Evolutionary conservation across 176 grass and related monocot genomes (phyloP).

Genomic region (Aegilops sharonensis): DNA sequence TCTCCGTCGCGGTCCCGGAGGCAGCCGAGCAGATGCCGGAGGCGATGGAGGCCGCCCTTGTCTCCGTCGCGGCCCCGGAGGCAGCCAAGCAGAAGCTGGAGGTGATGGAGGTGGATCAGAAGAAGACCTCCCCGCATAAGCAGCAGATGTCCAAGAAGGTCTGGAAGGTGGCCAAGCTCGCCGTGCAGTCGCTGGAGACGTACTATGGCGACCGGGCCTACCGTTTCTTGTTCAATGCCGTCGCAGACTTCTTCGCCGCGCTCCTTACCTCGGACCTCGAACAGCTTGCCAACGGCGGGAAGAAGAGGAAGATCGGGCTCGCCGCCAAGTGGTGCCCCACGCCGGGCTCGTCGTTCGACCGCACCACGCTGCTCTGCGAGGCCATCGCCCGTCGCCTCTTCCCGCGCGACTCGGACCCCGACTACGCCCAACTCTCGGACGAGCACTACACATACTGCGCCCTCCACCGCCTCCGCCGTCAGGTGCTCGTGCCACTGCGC

Average conservation of each 20-base stretch:
- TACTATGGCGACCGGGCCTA: constrained; percentile 41
- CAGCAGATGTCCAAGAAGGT: background rate
- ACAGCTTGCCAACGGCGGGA: background rate
- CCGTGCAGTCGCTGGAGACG: constrained; percentile 37
- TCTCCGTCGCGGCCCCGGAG: too few relatives aligned
- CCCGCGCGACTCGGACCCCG: constrained; percentile 30
- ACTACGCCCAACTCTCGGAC: constrained; percentile 37
- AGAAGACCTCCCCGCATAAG: too few relatives aligned
- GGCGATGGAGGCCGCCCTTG: too few relatives aligned
- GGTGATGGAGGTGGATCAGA: too few relatives aligned
- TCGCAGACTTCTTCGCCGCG: constrained; percentile 38
- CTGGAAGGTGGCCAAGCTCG: constrained; percentile 13
- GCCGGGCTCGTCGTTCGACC: constrained; percentile 40
- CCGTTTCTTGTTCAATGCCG: constrained; percentile 46
- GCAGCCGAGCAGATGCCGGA: too few relatives aligned
- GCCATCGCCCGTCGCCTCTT: constrained; percentile 56
- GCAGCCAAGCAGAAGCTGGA: too few relatives aligned
- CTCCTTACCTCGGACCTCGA: constrained; percentile 46
- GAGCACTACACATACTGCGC: constrained; percentile 48
- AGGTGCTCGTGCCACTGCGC: constrained; percentile 40
- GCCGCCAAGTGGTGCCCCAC: constrained; percentile 72
- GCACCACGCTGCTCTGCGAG: constrained; percentile 57
- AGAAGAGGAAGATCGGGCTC: constrained; percentile 33
- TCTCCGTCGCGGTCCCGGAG: too few relatives aligned
- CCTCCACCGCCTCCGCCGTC: constrained; percentile 36